Base-by-base conservation (phyloP, 306 rosid species). In the Luffa acutangula region DNA sequence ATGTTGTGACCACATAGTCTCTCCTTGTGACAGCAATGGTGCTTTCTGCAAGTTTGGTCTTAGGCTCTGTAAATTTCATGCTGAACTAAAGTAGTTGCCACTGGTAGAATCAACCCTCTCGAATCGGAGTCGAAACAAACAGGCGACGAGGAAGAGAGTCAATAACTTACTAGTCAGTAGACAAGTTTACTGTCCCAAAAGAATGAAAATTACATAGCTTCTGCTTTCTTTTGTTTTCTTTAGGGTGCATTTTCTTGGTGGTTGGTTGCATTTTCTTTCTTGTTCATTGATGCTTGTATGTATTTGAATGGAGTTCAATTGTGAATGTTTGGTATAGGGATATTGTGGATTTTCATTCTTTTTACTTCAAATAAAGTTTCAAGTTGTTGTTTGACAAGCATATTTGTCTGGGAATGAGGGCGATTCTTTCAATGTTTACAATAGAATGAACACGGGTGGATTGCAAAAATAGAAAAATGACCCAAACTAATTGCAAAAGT, bases 1-100 rank as follows among this genome's bases (percentile, higher is more conserved):
- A 95, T 82, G 78, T 83, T 42, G 65, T 95, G 76, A 95, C 98
- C 42, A 93, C 99, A 3, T 95, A 85, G 70, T 80, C 13, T 80
- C 13, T 54, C 66, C 36, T 10, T 73, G 15, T 45, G 3, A 36
- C 21, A 65, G 13, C 52, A 67, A 67, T 42, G 21, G 75, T 1
- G 8, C 37, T 70, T 20, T 70, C 48, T 69, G 75, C 53, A 69
- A 70, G 76, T 21, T 72, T 48, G 42, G 17, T 48, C 7, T 21
- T 31, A 11, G 41, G 58, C 59, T 72, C 42, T 72, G 65, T 56
- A 76, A 53, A 53, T 31, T 53, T 53, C 58, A 42, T 51, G 79
- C 42, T 53, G 31, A 52, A 49, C 51, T 18, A 4, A 54, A 3
- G 33, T 15, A 36, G 79, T 20, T 76, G 37, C 39, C 79, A 76